phyloP scores from a whole-genome alignment of 192 early-diverging fungal genomes.

The Backusella liffmaniae region DNA sequence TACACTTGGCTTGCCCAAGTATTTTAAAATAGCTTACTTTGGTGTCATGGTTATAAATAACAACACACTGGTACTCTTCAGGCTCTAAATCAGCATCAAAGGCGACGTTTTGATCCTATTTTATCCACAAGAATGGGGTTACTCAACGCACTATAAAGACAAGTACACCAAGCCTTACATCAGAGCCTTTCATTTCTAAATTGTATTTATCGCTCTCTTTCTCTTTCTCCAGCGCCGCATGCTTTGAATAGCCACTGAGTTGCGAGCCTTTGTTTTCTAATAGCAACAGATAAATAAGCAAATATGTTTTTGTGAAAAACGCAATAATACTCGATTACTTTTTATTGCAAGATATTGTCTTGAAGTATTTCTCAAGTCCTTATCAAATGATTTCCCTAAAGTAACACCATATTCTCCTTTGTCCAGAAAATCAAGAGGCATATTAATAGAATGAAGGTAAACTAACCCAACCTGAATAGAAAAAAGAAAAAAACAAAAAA shows the following conservation, averaged over 20 bases:
- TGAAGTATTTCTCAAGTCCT: background rate
- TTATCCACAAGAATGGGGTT: background rate
- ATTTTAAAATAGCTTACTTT: background rate
- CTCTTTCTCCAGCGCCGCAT: slow-evolving; percentile 3
- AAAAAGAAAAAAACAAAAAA: background rate
- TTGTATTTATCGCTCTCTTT: slow-evolving; percentile 2
- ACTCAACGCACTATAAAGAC: background rate
- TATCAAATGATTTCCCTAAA: slow-evolving; percentile 9
- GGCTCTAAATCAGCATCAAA: slow-evolving; percentile 1
- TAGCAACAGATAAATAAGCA: background rate
- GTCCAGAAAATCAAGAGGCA: slow-evolving; percentile 6
- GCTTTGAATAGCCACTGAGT: background rate
- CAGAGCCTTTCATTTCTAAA: slow-evolving; percentile 1
- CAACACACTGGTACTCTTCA: slow-evolving; percentile 10
- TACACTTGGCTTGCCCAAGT: background rate
- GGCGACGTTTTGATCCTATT: background rate
- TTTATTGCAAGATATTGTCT: slow-evolving; percentile 7
- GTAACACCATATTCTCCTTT: slow-evolving; percentile 8
- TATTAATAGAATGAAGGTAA: background rate
- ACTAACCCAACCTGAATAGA: background rate
- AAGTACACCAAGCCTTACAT: background rate
- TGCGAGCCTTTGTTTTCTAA: slow-evolving; percentile 1
- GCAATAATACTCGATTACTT: background rate
- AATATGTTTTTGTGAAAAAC: background rate
- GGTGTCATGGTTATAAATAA: slow-evolving; percentile 10